Evolutionary conservation across 2,329 filamentous ascomycete species (phyloP).

Genomic region (Aspergillus costaricaensis): DNA sequence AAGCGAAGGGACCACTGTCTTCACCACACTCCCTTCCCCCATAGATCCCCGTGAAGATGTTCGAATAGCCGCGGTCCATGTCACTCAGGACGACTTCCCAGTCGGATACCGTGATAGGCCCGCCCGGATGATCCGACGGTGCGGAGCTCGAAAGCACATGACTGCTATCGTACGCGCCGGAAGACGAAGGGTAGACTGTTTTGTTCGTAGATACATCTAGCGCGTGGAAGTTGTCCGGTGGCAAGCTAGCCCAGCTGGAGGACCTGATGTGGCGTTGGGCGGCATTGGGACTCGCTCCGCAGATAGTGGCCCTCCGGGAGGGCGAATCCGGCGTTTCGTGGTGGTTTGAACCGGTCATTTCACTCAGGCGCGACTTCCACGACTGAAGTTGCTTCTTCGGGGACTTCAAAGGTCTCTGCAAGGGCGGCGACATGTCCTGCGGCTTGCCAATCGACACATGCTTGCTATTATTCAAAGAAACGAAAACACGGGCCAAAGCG

Average conservation of each 20-base stretch:
- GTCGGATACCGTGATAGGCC: slow-evolving; percentile 62
- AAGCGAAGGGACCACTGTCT: slow-evolving; percentile 38
- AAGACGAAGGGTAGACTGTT: slow-evolving; percentile 50
- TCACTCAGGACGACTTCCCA: slow-evolving; percentile 82
- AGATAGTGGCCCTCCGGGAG: slow-evolving; percentile 37
- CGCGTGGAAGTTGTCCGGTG: slow-evolving; percentile 23
- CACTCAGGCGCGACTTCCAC: slow-evolving; percentile 38
- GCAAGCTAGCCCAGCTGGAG: slow-evolving; percentile 34
- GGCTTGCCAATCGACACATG: slow-evolving; percentile 21
- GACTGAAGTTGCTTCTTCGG: slow-evolving; percentile 41
- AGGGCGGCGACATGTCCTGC: slow-evolving; percentile 35
- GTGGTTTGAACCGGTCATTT: slow-evolving; percentile 24
- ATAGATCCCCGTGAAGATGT: slow-evolving; percentile 66
- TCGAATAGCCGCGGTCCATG: slow-evolving; percentile 76
- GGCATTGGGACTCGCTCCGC: slow-evolving; percentile 31
- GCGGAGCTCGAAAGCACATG: slow-evolving; percentile 48
- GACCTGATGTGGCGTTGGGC: slow-evolving; percentile 33
- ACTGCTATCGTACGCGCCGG: slow-evolving; percentile 34
- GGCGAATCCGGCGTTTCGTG: slow-evolving; percentile 24
- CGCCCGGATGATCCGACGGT: slow-evolving; percentile 36
- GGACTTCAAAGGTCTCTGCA: slow-evolving; percentile 34
- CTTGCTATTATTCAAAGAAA: slow-evolving; percentile 37
- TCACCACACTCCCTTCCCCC: slow-evolving; percentile 45
- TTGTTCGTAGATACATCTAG: slow-evolving; percentile 21
- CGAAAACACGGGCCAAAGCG: slow-evolving; percentile 49